Base-by-base conservation (phyloP, 768 basidiomycete species). In the Pisolithus tinctorius region DNA sequence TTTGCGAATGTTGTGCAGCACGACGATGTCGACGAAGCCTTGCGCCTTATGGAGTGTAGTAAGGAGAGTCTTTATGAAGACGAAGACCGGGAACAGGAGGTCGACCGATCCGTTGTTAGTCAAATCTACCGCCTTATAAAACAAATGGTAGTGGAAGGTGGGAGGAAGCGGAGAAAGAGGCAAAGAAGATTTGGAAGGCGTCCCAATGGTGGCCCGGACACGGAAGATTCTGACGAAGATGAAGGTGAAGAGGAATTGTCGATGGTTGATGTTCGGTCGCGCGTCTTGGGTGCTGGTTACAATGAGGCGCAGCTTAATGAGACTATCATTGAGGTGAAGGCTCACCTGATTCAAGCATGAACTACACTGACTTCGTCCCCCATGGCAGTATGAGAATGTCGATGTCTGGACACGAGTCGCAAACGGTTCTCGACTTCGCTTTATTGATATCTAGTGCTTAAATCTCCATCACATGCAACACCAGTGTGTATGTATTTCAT, bases 11-110 rank as follows among this genome's bases (percentile, higher is more conserved):
- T 72, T 2, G 96, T 98, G 38, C 83, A 83, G 45, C 82, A 84
- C 50, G 77, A 79, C 37, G 96, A 99, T 63, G 93, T 99, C 11
- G 93, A 98, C 62, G 96, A 98, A 69, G 96, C 96, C 2, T 74
- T 99, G 55, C 84, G 96, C 37, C 73, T 99, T 54, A 98, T 99
- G 94, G 92, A 93, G 53, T 92, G 89, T 59, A 92, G 88, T 71
- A 99, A 98, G 68, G 88, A 90, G 62, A 91, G 86, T 61, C 71
- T 99, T 58, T 76, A 83, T 49, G 90, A 94, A 42, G 90, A 91
- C 10, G 80, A 82, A 17, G 85, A 86, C 40, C 76, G 77, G 41
- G 85, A 82, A 31, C 70, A 72, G 27, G 86, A 86, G 31, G 74
- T 75, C 4, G 95, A 99, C 63, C 80, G 81, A 57, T 91, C 93